Percentiles rank a stretch among this genome's conserved stretches.
Evolutionary conservation across 2,329 filamentous ascomycete species (phyloP).

Genomic region (Sporothrix protearum): DNA sequence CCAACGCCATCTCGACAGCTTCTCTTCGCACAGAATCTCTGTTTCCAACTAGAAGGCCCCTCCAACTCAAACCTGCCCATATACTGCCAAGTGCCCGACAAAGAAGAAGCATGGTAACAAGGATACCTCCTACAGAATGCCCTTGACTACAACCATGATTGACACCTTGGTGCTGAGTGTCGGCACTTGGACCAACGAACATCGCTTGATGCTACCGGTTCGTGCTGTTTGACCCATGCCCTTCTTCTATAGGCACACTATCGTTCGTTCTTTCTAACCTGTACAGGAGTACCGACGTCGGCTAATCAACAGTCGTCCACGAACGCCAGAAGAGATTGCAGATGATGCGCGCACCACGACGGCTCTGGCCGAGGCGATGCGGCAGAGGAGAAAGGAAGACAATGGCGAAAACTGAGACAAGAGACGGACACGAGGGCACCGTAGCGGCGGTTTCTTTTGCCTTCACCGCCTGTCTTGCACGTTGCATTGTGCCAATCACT

Average conservation of each 20-base stretch:
- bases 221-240: not conserved
- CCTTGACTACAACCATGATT: not conserved
- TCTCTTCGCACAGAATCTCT: not conserved
- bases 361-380: not conserved
- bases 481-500: not conserved
- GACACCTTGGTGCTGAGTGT: not conserved
- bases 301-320: not conserved
- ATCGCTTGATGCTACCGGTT: not conserved
- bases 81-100: not conserved
- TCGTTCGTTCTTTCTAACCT: not conserved
- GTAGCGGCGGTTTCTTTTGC: not conserved
- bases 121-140: not conserved
- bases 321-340: not conserved
- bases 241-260: not conserved
- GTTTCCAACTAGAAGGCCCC: not conserved
- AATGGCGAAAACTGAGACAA: not conserved
- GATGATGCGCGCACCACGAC: not conserved
- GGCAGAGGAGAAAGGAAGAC: not conserved
- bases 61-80: not conserved
- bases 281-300: not conserved
- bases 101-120: not conserved
- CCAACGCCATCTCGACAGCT: not conserved
- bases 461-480: not conserved
- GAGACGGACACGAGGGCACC: not conserved
- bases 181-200: not conserved